Evolutionary conservation across 371 early-diverging fungal genomes (phyloP), one percentile per base, ranked within the genome.

Genomic region (Mucor indicus): DNA sequence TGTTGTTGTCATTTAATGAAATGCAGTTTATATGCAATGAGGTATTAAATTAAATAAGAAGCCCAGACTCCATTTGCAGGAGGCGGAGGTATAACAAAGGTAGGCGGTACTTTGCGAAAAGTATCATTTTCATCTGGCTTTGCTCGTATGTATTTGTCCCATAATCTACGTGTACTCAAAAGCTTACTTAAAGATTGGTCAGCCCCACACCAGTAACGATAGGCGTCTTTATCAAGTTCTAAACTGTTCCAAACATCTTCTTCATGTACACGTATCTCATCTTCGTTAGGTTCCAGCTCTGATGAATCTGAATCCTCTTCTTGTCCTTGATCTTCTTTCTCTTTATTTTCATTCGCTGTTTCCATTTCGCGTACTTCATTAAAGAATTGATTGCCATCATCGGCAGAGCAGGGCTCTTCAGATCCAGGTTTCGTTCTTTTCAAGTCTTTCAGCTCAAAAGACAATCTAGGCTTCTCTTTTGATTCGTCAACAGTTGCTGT

Each of bases 321-420:
- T 12, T 12, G 6, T 29, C 12, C 30, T 8, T 29, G 30, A 6
- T 29, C 8, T 15, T 33, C 35, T 11, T 9, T 4, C n/a, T 33
- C n/a, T 33, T 33, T 4, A 4, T 15, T 15, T 31, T 50, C 61
- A 45, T 72, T 37, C 50, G 60, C n/a, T n/a, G n/a, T n/a, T n/a
- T n/a, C n/a, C n/a, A n/a, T 60, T 17, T 54, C 56, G 21, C 67
- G 60, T 23, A 77, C 51, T 25, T 64, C 53, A n/a, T 72, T 53
- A 25, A 62, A 77, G 35, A 74, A 77, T 13, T 62, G 62, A 32
- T 74, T 58, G 4, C 71, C 78, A 39, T 69, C 64, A 9, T 74
- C 79, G 1, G 74, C 64, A 47, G 75, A 78, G 53, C 73, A 78
- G 46, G 73, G 79, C 2, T 76, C 77, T 30, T 58, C 30, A 23